Base-by-base conservation (phyloP, 495 filamentous ascomycete species). In the Clavariopsis aquatica region DNA sequence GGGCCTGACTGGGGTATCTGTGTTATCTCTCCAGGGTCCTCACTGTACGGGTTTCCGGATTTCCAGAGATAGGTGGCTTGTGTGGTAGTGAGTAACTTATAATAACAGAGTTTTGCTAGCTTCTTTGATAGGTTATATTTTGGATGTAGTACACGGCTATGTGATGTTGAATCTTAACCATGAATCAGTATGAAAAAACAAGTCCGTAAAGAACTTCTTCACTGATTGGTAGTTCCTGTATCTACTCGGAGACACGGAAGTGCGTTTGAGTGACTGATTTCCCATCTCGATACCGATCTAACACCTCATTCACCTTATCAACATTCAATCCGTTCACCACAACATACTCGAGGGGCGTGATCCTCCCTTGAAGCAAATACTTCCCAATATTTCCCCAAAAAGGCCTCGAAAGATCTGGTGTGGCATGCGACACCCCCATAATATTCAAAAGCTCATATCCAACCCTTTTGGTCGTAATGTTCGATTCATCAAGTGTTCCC, bases 371-470 rank as follows among this genome's bases (percentile, higher is more conserved):
- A 38, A 60, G 66, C 20, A 76, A 20, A n/a, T 56, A 75, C 26
- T 52, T 57, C n/a, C 68, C 60, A 4, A 76, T 20, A 3, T 49
- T 45, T 7, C 66, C 55, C 69, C 72, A 77, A 31, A 72, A 71
- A 15, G 52, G 22, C 53, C 24, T 34, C 38, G 24, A 28, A 19
- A 59, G 19, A 23, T 52, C 4, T 23, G 61, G 46, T 23, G 58
- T 22, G 28, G 38, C 3, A 15, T 66, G 59, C 19, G 52, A 31
- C 15, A 19, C 15, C 13, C 60, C 61, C 22, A 56, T 58, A 17
- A 60, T 41, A 51, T 58, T 45, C 20, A 24, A 60, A n/a, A 64
- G 20, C 47, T 74, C 68, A 41, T 72, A 73, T 0, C 73, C 72
- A 12, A 62, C 72, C 15, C 57, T 19, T 57, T 76, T 75, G 0